Evolutionary conservation across 176 grass and related monocot genomes (phyloP), one percentile per base, ranked within the genome.

Genomic region (Avena sativa): DNA sequence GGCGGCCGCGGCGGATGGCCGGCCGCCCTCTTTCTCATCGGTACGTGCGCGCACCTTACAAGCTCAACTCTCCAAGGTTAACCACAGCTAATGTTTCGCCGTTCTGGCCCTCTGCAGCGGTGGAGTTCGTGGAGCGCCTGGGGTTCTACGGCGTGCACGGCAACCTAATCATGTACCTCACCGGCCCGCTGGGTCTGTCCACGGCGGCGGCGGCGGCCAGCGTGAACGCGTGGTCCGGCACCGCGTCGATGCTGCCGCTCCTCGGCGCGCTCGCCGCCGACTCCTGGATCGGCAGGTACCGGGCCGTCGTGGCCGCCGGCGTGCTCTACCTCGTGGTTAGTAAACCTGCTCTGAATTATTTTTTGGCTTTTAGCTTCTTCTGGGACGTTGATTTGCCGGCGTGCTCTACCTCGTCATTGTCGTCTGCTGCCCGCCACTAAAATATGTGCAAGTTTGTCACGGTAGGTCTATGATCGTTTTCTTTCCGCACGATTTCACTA

Each of bases 141-240:
- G 89, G 91, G 1, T 95, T 80, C 87, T 81, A 78, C 80, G 95
- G 95, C 12, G 73, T 97, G 8, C 59, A 89, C 7, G 70, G 32
- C 2, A 97, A 97, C 83, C 80, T 97, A 21, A 92, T 97, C 11
- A 93, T 83, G 78, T 95, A 93, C 87, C 80, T 98, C 23, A 93
- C 95, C 20, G 93, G 95, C 3, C 91, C 89, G 53, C 71, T 98
- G 12, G 85, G 80, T 21, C 66, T 92, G 83, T 57, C 82, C 13
- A 95, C 82, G 2, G 90, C 88, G 8, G 14, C 71, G 1, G 93
- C 93, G 0, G 93, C 90, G 0, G 82, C 90, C 10, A n/a, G 85
- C 1, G 48, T 83, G 12, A 95, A 87, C 89, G 71, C 38, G 8
- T 95, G 93, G 93, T 20, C 8, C 1, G 95, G 95, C 0, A 69